These are phyloP conservation scores for Heterobasidion occidentale DNA, from an alignment of 1,284 basidiomycete genomes.

Conservation along the genomic window DNA sequence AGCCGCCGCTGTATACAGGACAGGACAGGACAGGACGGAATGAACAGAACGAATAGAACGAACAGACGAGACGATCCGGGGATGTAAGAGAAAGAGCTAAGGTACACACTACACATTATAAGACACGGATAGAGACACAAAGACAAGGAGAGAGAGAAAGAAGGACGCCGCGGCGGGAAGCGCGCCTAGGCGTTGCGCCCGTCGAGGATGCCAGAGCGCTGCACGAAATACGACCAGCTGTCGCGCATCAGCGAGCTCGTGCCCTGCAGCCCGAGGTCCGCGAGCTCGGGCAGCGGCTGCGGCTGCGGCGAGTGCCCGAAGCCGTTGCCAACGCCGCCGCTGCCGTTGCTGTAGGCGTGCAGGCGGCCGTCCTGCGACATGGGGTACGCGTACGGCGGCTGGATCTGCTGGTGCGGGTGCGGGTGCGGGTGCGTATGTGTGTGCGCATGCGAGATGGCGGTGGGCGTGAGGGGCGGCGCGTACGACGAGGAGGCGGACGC, in stretches of 20 bases:
- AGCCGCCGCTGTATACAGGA: too few relatives aligned
- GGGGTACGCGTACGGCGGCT: conserved; percentile 5
- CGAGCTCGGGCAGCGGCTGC: conserved; percentile 30
- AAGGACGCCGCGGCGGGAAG: background rate
- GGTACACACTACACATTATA: too few relatives aligned
- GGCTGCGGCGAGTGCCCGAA: background rate
- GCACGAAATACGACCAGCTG: conserved; percentile 54
- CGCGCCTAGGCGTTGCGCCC: background rate
- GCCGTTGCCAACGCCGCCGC: conserved; percentile 2
- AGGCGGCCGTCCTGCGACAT: conserved; percentile 6
- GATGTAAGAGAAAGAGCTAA: too few relatives aligned
- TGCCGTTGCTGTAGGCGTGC: background rate
- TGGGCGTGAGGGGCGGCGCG: too few relatives aligned
- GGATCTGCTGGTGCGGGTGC: background rate
- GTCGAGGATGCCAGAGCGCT: conserved; percentile 37
- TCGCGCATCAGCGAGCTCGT: conserved; percentile 48
- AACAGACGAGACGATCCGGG: too few relatives aligned
- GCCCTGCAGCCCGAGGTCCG: conserved; percentile 42
- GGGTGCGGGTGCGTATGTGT: too few relatives aligned
- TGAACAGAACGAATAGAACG: too few relatives aligned
- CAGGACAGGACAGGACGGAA: too few relatives aligned
- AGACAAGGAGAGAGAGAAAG: background rate
- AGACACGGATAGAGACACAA: background rate
- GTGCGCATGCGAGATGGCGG: too few relatives aligned
- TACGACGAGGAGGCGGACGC: too few relatives aligned